Percentiles rank a stretch among this genome's conserved stretches.
These are phyloP conservation scores for Ophiostoma piceae DNA, from an alignment of 2,329 filamentous ascomycete genomes.

Conservation along the genomic window DNA sequence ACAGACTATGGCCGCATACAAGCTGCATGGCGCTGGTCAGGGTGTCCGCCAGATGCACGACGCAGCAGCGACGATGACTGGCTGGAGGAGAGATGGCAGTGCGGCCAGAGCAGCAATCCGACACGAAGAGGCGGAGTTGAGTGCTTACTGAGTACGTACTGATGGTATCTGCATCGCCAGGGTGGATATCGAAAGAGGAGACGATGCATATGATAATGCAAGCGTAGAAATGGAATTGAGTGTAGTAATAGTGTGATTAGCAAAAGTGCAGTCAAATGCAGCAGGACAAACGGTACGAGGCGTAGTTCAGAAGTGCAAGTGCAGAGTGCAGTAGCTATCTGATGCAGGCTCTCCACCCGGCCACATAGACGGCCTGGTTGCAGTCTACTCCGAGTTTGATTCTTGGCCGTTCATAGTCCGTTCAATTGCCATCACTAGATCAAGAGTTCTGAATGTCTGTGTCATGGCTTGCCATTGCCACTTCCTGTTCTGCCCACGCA, in stretches of 20 bases:
- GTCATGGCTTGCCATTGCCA: neutral
- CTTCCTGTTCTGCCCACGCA: neutral
- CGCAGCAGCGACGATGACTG: neutral
- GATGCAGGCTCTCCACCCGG: neutral
- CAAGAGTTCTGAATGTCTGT: neutral
- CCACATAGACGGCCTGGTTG: too few relatives aligned
- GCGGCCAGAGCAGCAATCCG: neutral
- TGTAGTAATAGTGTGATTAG: too few relatives aligned
- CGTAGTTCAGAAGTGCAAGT: neutral
- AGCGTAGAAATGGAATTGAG: too few relatives aligned
- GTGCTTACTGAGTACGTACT: too few relatives aligned
- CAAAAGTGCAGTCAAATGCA: too few relatives aligned
- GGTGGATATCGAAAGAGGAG: constrained; percentile 9
- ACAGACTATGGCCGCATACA: neutral
- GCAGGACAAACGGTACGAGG: too few relatives aligned
- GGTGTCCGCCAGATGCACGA: constrained; percentile 11
- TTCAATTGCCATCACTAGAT: too few relatives aligned
- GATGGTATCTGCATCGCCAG: neutral
- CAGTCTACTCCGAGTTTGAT: too few relatives aligned
- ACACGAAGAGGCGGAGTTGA: neutral
- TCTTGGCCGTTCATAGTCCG: too few relatives aligned
- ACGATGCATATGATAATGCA: neutral
- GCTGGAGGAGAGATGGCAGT: neutral
- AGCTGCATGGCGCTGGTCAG: neutral
- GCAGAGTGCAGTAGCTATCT: neutral